Base-by-base conservation (phyloP, 129 eudicot genomes). In the Centaurea solstitialis region DNA sequence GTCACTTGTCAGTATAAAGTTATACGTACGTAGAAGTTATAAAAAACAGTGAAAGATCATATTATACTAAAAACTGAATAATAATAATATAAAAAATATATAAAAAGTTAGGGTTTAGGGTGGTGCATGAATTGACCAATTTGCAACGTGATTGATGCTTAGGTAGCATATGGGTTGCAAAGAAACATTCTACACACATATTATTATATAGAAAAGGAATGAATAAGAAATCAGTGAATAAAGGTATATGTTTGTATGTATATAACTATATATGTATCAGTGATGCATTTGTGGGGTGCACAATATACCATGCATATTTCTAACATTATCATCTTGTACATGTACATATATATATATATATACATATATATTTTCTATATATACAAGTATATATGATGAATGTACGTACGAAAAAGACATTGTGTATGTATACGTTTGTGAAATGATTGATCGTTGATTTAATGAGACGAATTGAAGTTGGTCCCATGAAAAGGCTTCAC, bases 1-100 rank as follows among this genome's bases (percentile, higher is more conserved):
- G 87, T 72, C 92, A 90, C 72, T 73, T 88, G 83, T 86, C 92
- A 7, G 87, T 90, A 73, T 90, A 77, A 80, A 39, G 41, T 17
- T 57, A 57, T 5, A 57, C 65, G 65, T 57, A 57, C 65, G 65
- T 57, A 57, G 22, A 57, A n/a, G 65, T 57, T 17, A 33, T 26
- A 57, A 57, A 57, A 57, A 57, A 57, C 65, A 17, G 65, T 57
- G 65, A 57, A 57, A 57, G 65, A 57, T 53, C 12, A 13, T 6
- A 66, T 12, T 2, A 69, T 20, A 28, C 37, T 2, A 43, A 53
- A 26, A 62, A 61, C 45, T 4, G 72, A 59, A 68, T 76, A 22
- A 53, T 73, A 50, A 2, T 26, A 26, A 26, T 65, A 69, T 15
- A 70, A 35, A 72, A 41, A 65, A 69, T 9, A 50, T 12, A 72